Base-by-base conservation (phyloP, 371 early-diverging fungal species). In the Mucor lusitanicus region DNA sequence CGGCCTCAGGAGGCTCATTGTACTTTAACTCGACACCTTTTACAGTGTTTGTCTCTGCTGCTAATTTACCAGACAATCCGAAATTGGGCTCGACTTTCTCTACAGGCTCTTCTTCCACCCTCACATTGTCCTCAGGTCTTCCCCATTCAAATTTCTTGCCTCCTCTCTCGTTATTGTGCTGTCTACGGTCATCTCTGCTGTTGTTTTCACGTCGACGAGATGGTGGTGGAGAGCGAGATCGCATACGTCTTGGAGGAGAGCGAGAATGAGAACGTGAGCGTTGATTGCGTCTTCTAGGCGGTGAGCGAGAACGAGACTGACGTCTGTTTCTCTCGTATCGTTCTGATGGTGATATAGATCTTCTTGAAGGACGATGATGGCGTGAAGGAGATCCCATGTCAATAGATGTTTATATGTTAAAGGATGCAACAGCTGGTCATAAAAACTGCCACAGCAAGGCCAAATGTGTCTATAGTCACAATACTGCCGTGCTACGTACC, bases 21-120 rank as follows among this genome's bases (percentile, higher is more conserved):
- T 94, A 94, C 73, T 97, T 97, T 21, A 96, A 73, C 23, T 91
- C 84, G 0, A 94, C 91, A 27, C 97, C 97, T 59, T 92, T 94
- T 59, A 81, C 89, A 0, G 86, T 85, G 62, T 95, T 95, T 28
- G 91, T 89, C 63, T 96, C 97, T 9, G 90, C 91, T 0, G 92
- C 93, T 40, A 97, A 79, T 68, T 88, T 88, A 8, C 97, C 97
- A 17, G 95, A 94, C 25, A 90, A 73, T 2, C 87, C 90, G 82
- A 91, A 96, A 66, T 95, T 92, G 3, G 95, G 94, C 64, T 85
- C 76, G 61, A 85, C 86, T 57, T 88, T 90, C 53, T 79, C 77
- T 21, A 77, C 74, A 30, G 69, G 79, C 19, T 79, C 81, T 54
- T 70, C 81, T 56, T 85, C 82, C 39, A 74, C 70, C 50, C 59